These are phyloP conservation scores for Ambrosiella xylebori DNA, from an alignment of 2,329 filamentous ascomycete genomes.

Conservation along the genomic window DNA sequence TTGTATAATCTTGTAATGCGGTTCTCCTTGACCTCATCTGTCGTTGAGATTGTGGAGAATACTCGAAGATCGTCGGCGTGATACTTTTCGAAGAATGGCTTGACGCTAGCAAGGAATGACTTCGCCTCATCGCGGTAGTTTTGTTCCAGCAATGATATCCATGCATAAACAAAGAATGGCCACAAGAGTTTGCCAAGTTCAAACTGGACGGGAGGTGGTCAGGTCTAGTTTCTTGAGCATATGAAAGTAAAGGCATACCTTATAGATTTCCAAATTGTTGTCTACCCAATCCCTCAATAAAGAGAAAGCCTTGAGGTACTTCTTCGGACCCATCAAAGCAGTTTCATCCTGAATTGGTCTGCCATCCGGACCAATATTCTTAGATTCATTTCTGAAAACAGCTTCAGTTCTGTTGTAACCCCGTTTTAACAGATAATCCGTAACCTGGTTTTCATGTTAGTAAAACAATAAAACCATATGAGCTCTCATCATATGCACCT, in stretches of 20 bases:
- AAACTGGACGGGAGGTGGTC: constrained; percentile 34
- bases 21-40: constrained; percentile 65
- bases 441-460: constrained; percentile 34
- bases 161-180: constrained; percentile 90
- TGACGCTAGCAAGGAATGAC: constrained; percentile 53
- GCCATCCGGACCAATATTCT: constrained; percentile 65
- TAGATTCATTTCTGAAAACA: constrained; percentile 78
- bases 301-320: constrained; percentile 59
- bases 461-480: too few species aligned
- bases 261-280: constrained; percentile 85
- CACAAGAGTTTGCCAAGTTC: constrained; percentile 78
- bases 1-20: constrained; percentile 63
- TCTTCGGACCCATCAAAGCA: constrained; percentile 51
- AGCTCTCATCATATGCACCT: not conserved
- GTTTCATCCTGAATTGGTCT: constrained; percentile 47
- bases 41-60: constrained; percentile 56
- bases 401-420: constrained; percentile 88
- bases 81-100: constrained; percentile 51
- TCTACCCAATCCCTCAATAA: constrained; percentile 71
- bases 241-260: constrained; percentile 32
- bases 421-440: constrained; percentile 90
- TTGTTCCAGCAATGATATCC: constrained; percentile 58
- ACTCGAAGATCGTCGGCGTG: constrained; percentile 66
- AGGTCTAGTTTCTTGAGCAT: not conserved
- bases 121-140: constrained; percentile 57